Percentiles rank a stretch among this genome's conserved stretches.
phyloP scores from a whole-genome alignment of 2,329 filamentous ascomycete genomes.

The Drechslera avenae region DNA sequence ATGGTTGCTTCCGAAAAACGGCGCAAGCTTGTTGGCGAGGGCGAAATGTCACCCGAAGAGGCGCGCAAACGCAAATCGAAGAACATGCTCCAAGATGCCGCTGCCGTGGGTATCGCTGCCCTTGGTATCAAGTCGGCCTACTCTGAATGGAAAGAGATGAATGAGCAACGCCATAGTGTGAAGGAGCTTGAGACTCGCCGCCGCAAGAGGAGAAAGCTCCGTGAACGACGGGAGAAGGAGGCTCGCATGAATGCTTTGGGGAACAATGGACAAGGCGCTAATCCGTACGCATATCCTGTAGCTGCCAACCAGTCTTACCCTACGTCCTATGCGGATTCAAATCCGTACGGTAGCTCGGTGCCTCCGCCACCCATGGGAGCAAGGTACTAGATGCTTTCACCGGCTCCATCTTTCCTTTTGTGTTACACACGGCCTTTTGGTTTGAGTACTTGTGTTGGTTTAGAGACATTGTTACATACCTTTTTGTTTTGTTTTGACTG shows the following conservation, averaged over 20 bases:
- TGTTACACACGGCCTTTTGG: not conserved
- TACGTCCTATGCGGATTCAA: conserved; percentile 50
- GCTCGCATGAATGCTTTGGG: conserved; percentile 50
- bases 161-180: conserved; percentile 63
- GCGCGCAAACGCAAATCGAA: conserved; percentile 67
- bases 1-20: conserved; percentile 68
- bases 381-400: conserved; percentile 34
- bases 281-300: conserved; percentile 49
- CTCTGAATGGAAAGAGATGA: conserved; percentile 70
- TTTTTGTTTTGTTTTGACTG: conserved; percentile 1
- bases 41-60: conserved; percentile 66
- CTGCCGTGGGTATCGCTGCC: conserved; percentile 69
- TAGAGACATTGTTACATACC: conserved; percentile 6
- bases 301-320: conserved; percentile 42
- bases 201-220: conserved; percentile 52
- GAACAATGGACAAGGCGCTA: conserved; percentile 42
- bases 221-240: conserved; percentile 51
- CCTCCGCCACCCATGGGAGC: conserved; percentile 50
- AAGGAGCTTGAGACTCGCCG: conserved; percentile 60
- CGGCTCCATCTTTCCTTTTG: not conserved
- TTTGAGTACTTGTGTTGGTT: not conserved
- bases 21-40: conserved; percentile 64
- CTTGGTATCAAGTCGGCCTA: conserved; percentile 70
- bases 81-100: conserved; percentile 66
- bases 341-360: conserved; percentile 50